Evolutionary conservation across 345 rosid species (phyloP), one percentile per base, ranked within the genome.

Genomic region (Dipteronia sinensis): DNA sequence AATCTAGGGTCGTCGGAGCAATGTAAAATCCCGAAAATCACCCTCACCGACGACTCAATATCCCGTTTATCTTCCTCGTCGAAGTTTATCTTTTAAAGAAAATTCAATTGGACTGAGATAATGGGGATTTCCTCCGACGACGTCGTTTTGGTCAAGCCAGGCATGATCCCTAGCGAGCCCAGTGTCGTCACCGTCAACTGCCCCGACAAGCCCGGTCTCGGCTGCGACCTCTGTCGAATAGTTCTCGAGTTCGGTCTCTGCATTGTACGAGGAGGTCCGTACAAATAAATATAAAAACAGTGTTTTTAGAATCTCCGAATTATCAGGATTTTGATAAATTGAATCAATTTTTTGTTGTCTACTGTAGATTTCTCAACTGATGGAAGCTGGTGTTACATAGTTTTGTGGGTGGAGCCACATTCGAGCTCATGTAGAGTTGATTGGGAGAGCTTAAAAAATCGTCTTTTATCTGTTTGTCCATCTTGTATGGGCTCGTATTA

Each of bases 141-240:
- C 64, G 87, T 90, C 76, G 95, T 93, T 38, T 74, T 91, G 19
- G 75, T 93, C 55, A 85, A 87, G 55, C 84, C 46, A 10, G 82
- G 81, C 0, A 84, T 80, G 69, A 29, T 2, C 69, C 69, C 90
- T 40, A 81, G 77, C 61, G 90, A 87, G 47, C 89, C 93, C 49
- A 81, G 78, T 61, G 79, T 90, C 61, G 83, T 91, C 74, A 90
- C 95, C 77, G 88, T 93, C 34, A 93, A 90, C 79, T 93, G 98
- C 59, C 95, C 98, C 1, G 95, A 93, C 78, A 87, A 93, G 77
- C 83, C 91, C 3, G 98, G 95, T 73, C 92, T 93, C 4, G 98
- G 95, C 74, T 93, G 93, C 56, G 93, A 91, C 77, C 86, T 93
- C 67, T 90, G 92, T 80, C 76, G 94, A 7, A 93, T 85, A 67